These are phyloP conservation scores for Paramecium pentaurelia DNA, from an alignment of 73 alveolate species.

Conservation along the genomic window DNA sequence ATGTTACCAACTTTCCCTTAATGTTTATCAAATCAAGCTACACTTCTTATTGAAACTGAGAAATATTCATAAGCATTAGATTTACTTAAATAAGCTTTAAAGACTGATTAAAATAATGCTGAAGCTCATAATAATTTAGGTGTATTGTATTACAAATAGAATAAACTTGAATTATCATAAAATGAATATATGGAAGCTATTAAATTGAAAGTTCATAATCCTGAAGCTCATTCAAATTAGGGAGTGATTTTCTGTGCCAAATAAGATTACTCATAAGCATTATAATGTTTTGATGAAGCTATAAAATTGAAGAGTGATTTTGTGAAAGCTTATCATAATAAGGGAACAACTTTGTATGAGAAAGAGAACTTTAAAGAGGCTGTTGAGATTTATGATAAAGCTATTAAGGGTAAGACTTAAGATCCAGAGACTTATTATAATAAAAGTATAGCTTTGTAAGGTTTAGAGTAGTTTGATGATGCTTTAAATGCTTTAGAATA, in stretches of 20 bases:
- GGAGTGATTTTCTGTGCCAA: conserved; percentile 29
- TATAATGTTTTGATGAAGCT: conserved; percentile 54
- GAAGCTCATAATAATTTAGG: conserved; percentile 43
- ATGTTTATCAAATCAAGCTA: conserved; percentile 17
- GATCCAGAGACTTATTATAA: conserved; percentile 44
- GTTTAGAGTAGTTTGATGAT: conserved; percentile 32
- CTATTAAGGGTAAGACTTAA: not conserved
- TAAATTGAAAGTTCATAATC: conserved; percentile 6
- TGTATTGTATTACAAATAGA: conserved; percentile 1
- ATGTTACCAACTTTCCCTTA: not conserved
- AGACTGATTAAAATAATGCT: conserved; percentile 9
- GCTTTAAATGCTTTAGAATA: conserved; percentile 28
- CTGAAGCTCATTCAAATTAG: conserved; percentile 38
- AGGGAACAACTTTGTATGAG: conserved; percentile 39
- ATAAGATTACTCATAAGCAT: not conserved
- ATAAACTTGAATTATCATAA: not conserved
- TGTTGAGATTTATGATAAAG: conserved; percentile 27
- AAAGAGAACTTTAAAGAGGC: conserved; percentile 36
- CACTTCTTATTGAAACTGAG: conserved; percentile 9
- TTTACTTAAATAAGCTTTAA: not conserved
- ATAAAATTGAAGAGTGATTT: conserved; percentile 38
- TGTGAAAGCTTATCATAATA: conserved; percentile 50
- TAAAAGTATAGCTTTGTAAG: conserved; percentile 18
- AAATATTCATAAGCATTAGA: not conserved
- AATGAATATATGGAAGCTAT: conserved; percentile 33